Evolutionary conservation across 164 flowering plant genomes (phyloP), one percentile per base, ranked within the genome.

Genomic region (Macadamia tetraphylla): DNA sequence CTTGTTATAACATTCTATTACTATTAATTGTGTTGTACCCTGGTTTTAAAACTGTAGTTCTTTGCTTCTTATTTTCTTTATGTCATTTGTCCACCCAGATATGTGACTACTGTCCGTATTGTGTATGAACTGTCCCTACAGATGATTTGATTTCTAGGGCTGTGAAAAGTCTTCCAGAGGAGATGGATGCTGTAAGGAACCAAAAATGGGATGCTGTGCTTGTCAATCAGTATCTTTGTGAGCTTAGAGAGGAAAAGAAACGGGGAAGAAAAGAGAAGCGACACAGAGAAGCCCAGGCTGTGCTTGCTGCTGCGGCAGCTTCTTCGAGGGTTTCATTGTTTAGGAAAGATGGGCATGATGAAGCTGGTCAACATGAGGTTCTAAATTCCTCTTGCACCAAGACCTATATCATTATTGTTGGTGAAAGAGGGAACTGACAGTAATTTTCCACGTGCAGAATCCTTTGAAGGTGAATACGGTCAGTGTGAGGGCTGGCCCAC

Each of bases 301-400:
- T 86, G 12, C 79, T 91, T 31, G 99, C 97, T 80, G 99, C 97
- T n/a, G 99, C 93, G 15, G 96, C 97, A 42, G 83, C 96, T 60
- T 95, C 98, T 62, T 87, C 96, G 60, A 83, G 99, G 82, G 60
- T 79, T 18, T 86, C 97, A 58, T 87, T 92, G 29, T 64, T 84
- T 40, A 85, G 98, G 82, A 95, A 92, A 77, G 98, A 95, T 77
- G 67, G 66, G 43, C 75, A 75, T 48, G 96, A 91, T 55, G 98
- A 89, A 69, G 70, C 86, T 72, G 66, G 83, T 52, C 72, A 70
- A 40, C 84, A 78, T 57, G 92, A 87, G 92, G 95, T 91, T 58
- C 35, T 60, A 29, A 64, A n/a, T 17, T 61, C 8, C 30, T 61
- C 48, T 18, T 29, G 13, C 8, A 52, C 7, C 6, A 46, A 23